Conservation (phyloP, 2,329 filamentous ascomycete species). For the Exophiala sp. region DNA sequence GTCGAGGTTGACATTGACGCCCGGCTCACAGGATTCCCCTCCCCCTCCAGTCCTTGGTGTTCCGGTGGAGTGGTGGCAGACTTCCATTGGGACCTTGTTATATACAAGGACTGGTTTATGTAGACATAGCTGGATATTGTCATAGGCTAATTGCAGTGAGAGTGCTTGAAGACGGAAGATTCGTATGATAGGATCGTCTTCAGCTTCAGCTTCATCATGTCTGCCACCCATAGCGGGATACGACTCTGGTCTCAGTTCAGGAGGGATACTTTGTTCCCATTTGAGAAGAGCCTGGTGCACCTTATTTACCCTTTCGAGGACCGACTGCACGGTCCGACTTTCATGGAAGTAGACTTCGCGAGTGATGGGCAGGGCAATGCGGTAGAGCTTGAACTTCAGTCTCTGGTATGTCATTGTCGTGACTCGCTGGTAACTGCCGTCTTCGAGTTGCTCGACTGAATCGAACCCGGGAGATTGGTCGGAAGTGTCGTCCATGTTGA, state of each 20-base stretch:
- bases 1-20: not conserved
- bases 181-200: not conserved
- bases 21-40: not conserved
- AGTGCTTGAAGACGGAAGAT: conserved; percentile 34
- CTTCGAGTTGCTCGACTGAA: conserved; percentile 4
- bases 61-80: too few relatives aligned
- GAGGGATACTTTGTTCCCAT: conserved; percentile 10
- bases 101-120: conserved; percentile 37
- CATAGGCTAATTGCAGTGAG: conserved; percentile 39
- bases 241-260: conserved; percentile 8
- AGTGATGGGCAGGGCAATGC: conserved; percentile 7
- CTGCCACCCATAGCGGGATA: not conserved
- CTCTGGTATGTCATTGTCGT: conserved; percentile 12
- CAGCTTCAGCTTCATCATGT: too few relatives aligned
- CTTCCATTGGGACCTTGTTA: not conserved
- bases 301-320: conserved; percentile 4
- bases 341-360: conserved; percentile 3
- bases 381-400: conserved; percentile 12
- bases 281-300: conserved; percentile 3
- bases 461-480: conserved; percentile 5
- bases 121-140: conserved; percentile 40
- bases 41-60: not conserved
- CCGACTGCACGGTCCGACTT: not conserved
- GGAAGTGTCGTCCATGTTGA: conserved; percentile 10
- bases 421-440: not conserved